phyloP scores from a whole-genome alignment of 2,329 filamentous ascomycete species.

The Aspergillus sp. region DNA sequence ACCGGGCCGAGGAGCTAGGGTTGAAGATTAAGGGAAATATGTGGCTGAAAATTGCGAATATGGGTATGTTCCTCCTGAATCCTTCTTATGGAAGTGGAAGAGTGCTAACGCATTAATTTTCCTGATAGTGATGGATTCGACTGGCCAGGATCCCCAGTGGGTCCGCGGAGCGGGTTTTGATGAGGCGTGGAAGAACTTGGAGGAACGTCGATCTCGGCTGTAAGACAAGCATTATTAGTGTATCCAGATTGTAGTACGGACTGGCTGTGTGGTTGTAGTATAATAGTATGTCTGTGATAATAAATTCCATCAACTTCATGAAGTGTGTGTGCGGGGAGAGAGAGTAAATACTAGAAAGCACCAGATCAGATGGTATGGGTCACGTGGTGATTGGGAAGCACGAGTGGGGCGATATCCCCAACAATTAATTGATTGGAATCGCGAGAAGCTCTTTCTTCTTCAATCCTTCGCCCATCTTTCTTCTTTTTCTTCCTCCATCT shows the following conservation, averaged over 20 bases:
- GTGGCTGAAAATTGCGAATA: conserved; percentile 50
- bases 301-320: too few species aligned
- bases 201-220: not conserved
- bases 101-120: too few species aligned
- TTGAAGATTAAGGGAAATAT: conserved; percentile 44
- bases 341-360: too few species aligned
- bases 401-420: conserved; percentile 33
- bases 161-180: conserved; percentile 45
- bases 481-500: conserved; percentile 10
- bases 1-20: conserved; percentile 23
- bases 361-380: conserved; percentile 15
- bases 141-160: conserved; percentile 34
- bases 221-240: not conserved
- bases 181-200: conserved; percentile 40
- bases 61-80: conserved; percentile 35
- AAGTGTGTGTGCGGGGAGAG: too few species aligned
- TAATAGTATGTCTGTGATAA: not conserved
- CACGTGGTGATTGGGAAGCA: conserved; percentile 29
- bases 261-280: not conserved
- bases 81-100: not conserved
- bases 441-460: too few species aligned
- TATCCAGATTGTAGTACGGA: not conserved
- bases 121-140: conserved; percentile 41
- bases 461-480: conserved; percentile 20
- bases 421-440: conserved; percentile 24